Evolutionary conservation across 495 filamentous ascomycete genomes (phyloP).

Genomic region (Xylaria scruposa): DNA sequence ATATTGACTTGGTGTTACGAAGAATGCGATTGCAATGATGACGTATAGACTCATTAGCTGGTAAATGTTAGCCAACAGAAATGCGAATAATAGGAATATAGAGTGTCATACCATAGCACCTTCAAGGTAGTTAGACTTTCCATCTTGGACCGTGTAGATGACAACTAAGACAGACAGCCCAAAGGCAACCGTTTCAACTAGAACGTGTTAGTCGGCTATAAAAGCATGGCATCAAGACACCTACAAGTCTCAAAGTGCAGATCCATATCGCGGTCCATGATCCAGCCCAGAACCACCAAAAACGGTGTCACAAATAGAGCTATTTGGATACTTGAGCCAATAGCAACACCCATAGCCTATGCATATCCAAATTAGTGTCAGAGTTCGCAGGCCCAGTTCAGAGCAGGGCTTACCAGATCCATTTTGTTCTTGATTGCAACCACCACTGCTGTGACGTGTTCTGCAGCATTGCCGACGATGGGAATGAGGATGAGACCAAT

Average conservation of each 20-base stretch:
- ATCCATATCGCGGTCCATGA: conserved; percentile 80
- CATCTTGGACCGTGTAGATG: conserved; percentile 91
- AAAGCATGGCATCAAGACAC: conserved; percentile 24
- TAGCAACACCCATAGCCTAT: conserved; percentile 85
- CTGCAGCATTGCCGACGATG: conserved; percentile 96
- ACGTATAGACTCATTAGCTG: conserved; percentile 67
- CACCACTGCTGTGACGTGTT: conserved; percentile 93
- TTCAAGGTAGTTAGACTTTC: conserved; percentile 94
- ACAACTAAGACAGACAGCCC: conserved; percentile 89
- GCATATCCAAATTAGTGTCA: conserved; percentile 11
- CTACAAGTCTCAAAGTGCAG: conserved; percentile 80
- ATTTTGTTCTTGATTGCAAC: conserved; percentile 96
- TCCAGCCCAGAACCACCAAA: conserved; percentile 90
- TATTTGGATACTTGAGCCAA: conserved; percentile 94
- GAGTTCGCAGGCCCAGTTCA: too few species aligned
- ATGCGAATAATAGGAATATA: not conserved
- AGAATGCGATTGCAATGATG: conserved; percentile 90
- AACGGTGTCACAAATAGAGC: conserved; percentile 90
- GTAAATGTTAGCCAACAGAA: conserved; percentile 22
- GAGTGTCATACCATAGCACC: conserved; percentile 81
- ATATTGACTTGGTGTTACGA: conserved; percentile 78
- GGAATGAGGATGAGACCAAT: conserved; percentile 95
- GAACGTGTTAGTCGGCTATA: conserved; percentile 23
- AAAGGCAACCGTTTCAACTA: conserved; percentile 92
- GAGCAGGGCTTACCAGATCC: conserved; percentile 64